Base-by-base conservation (phyloP, 768 basidiomycete species). In the Pleurotus platypus region DNA sequence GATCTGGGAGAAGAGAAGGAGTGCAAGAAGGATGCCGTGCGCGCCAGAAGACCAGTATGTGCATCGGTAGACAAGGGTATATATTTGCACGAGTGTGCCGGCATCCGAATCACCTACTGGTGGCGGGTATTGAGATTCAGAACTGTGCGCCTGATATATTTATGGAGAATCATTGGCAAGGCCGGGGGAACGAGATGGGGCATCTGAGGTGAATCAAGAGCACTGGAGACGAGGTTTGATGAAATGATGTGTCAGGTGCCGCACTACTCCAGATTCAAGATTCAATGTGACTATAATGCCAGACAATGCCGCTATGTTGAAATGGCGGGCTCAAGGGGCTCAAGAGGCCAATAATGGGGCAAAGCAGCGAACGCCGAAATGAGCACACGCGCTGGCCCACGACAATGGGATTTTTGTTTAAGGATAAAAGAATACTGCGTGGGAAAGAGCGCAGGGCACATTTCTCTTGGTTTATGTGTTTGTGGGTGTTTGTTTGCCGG, bases 371-470 rank as follows among this genome's bases (percentile, higher is more conserved):
- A 38, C 15, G 30, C n/a, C n/a, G 49, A 11, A 27, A n/a, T 11
- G 22, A 18, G 24, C 27, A 35, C n/a, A 16, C 20, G 49, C n/a
- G 30, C 13, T n/a, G 27, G 27, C 15, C 11, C 9, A 35, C 30
- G 30, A 50, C 49, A 50, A 50, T 50, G 49, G 49, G n/a, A 35
- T 38, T 50, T 50, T 50, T 50, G 49, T 50, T 50, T 50, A 37
- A 35, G 27, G 20, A 50, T 35, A 50, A 50, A 50, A 26, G 39
- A 54, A 42, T 43, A 54, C 16, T 5, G 37, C 51, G 51, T 54
- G 51, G 37, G 51, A 54, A 54, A 22, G 38, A 20, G 38, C n/a
- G 38, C 51, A 54, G 51, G 51, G 51, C 12, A 6, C 46, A 47
- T 16, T 47, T 47, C 50, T 7, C 24, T 26, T 50, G 26, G n/a